Base-by-base conservation (phyloP, 257 asterid species). In the Prunella vulgaris region DNA sequence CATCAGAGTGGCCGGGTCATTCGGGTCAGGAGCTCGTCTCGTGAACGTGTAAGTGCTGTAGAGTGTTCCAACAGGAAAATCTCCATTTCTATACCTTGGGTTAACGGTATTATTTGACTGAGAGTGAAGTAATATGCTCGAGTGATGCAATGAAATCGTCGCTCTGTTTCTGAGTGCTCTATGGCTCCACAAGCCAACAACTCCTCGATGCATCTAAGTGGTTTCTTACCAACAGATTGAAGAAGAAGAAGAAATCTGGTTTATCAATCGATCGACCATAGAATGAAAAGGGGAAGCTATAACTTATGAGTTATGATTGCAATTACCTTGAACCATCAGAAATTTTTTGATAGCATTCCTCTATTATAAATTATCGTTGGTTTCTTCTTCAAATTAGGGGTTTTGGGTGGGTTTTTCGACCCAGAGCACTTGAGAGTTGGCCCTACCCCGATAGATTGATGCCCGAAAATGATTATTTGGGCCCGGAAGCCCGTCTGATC, bases 1-100 rank as follows among this genome's bases (percentile, higher is more conserved):
- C 92, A 90, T 87, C 82, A 90, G 80, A 79, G 86, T 79, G 83
- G 96, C 82, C 10, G 97, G 96, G 74, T 90, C 96, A 70, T 93
- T 85, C 4, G 97, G 96, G 82, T 89, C 96, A 0, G 83, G 90
- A 7, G 68, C 66, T 37, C 82, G 80, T 82, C 89, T 79, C 56
- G 79, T 73, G 56, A 84, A 89, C 5, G 87, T 20, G 59, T 82
- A 84, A 60, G 89, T 68, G 64, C 78, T 81, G 74, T 80, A 80
- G 78, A 76, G 68, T 69, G 79, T 74, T 73, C 85, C 70, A 66
- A 76, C 68, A 9, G 74, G 25, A 63, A 73, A 49, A 75, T 22
- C 74, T 8, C 77, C 92, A 82, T 74, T 44, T 68, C 60, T 66
- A 51, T 72, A 64, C 66, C 77, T 74, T 1, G 53, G 42, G 69